Evolutionary conservation across 148 eudicot genomes (phyloP).

Genomic region (Rhododendron molle): DNA sequence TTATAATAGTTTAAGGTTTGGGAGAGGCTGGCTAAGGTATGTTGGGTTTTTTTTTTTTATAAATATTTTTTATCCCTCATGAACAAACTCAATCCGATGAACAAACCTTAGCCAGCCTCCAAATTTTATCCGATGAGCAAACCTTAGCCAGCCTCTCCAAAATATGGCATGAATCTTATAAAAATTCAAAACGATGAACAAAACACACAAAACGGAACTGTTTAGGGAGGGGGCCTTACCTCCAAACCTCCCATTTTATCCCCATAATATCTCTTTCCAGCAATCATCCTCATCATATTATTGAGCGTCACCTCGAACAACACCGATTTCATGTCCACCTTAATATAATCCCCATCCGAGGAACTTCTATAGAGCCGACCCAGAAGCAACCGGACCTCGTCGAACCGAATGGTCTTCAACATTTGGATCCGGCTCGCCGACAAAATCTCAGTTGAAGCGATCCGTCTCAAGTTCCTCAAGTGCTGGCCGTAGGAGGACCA

Average conservation of each 20-base stretch:
- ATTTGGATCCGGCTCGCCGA: conserved; percentile 11
- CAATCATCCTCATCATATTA: conserved; percentile 15
- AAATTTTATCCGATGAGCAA: too few species aligned
- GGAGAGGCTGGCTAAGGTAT: too few species aligned
- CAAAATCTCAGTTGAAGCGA: conserved; percentile 12
- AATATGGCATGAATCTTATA: too few species aligned
- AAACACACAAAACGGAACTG: not conserved
- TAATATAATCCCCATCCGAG: not conserved
- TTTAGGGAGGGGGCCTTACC: not conserved
- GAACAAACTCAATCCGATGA: too few species aligned
- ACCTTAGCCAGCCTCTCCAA: too few species aligned
- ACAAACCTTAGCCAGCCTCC: too few species aligned
- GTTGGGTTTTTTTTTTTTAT: too few species aligned
- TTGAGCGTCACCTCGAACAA: conserved; percentile 9
- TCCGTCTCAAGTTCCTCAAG: conserved; percentile 24
- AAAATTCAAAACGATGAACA: too few species aligned
- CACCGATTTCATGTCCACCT: conserved; percentile 2
- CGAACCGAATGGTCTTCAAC: conserved; percentile 3
- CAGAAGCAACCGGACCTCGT: conserved; percentile 1
- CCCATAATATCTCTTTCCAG: conserved; percentile 15
- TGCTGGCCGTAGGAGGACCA: conserved; percentile 19
- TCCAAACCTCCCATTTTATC: not conserved
- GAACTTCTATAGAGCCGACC: not conserved
- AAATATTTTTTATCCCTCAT: too few species aligned
- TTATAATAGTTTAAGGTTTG: too few species aligned